Base-by-base conservation (phyloP, 2,329 filamentous ascomycete genomes). In the Talaromyces atroroseus region DNA sequence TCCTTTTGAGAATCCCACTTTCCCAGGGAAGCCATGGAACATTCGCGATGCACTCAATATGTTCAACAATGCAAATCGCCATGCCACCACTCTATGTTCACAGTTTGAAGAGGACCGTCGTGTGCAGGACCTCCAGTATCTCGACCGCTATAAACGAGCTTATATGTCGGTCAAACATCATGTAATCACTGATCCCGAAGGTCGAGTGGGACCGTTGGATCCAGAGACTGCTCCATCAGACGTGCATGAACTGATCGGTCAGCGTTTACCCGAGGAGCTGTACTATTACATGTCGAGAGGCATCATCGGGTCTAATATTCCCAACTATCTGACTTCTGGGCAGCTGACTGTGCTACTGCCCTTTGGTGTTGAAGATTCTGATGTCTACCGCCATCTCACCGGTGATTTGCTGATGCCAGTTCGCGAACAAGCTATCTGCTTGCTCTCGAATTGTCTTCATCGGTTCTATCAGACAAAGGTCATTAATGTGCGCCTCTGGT, bases 231-330 rank as follows among this genome's bases (percentile, higher is more conserved):
- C 91, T 20, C 92, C 94, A 2, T 82, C 82, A 47, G 92, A 97
- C 68, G 86, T 94, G 62, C 89, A 95, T 68, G 87, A 92, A 66
- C 92, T 96, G 68, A 83, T 96, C 60, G 91, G 91, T n/a, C 83
- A 95, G 58, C 88, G 92, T 58, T 79, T 99, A 5, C 91, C 94
- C 0, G 85, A 91, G 42, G 94, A 99, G 72, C 79, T 97, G 18
- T 92, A 92, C 69, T 88, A 90, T 71, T 97, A 97, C 70, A 80
- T 96, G 50, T 91, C 90, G 58, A 86, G 83, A 52, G 94, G 90
- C 34, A 76, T 96, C 45, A 84, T 97, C 61, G 85, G 89, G 26
- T 80, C 90, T 23, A 84, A 89, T 49, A 79, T 96, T 38, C 81
- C 95, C 12, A 89, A 88, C 69, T 92, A 86, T 81, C 84, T 96